phyloP scores from a whole-genome alignment of 352 stramenopile genomes.

The Globisporangium emineosum region DNA sequence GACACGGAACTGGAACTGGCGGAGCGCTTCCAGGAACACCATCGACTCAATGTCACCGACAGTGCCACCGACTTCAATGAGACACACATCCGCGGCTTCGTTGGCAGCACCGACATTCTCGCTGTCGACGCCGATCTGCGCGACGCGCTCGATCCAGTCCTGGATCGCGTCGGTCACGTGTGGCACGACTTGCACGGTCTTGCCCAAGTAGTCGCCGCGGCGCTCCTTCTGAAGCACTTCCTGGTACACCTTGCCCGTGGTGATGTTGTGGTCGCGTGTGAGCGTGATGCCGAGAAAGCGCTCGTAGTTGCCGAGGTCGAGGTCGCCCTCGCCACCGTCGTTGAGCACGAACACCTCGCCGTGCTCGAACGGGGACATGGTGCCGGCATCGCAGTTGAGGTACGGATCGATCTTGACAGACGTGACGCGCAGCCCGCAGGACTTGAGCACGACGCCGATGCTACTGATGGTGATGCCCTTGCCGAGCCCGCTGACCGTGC shows the following conservation, averaged over 20 bases:
- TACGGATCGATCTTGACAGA: conserved; percentile 99
- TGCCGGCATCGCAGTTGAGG: conserved; percentile 98
- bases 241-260: conserved; percentile 98
- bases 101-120: conserved; percentile 23
- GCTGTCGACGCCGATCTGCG: conserved; percentile 91
- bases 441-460: conserved; percentile 97
- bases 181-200: conserved; percentile 98
- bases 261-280: conserved; percentile 98
- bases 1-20: conserved; percentile 99
- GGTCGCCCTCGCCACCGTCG: conserved; percentile 96
- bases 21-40: conserved; percentile 99
- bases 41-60: conserved; percentile 99
- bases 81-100: conserved; percentile 93
- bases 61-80: conserved; percentile 99
- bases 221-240: conserved; percentile 96
- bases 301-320: conserved; percentile 99
- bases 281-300: conserved; percentile 96
- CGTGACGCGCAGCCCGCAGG: conserved; percentile 93
- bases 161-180: conserved; percentile 94
- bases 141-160: conserved; percentile 98
- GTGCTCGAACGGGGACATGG: conserved; percentile 97
- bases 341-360: conserved; percentile 97
- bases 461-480: conserved; percentile 99
- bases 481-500: conserved; percentile 97
- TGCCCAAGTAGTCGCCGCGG: conserved; percentile 97